Conservation (phyloP, 345 rosid genomes). For the Mallotus nudiflorus region DNA sequence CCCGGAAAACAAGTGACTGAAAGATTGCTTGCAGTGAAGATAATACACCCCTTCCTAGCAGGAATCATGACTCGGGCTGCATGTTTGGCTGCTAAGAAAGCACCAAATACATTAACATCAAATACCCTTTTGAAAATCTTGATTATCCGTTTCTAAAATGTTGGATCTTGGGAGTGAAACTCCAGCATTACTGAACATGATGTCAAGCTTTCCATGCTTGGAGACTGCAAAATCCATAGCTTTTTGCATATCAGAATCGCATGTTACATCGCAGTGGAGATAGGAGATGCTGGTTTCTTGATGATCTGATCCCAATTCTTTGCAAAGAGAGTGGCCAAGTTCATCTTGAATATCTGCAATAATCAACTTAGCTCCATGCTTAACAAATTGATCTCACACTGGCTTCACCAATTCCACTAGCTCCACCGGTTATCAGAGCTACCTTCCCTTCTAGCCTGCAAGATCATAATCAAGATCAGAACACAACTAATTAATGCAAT, state of each 20-base stretch:
- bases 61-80: constrained; percentile 34
- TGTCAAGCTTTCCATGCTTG: constrained; percentile 36
- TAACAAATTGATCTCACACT: constrained; percentile 18
- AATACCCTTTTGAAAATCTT: constrained; percentile 17
- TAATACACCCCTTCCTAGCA: constrained; percentile 18
- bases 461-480: background rate
- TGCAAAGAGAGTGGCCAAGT: constrained; percentile 22
- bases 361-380: constrained; percentile 33
- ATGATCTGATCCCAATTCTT: constrained; percentile 14
- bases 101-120: constrained; percentile 23
- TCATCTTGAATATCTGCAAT: constrained; percentile 32
- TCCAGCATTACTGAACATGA: constrained; percentile 36
- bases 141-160: background rate
- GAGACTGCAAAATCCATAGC: constrained; percentile 27
- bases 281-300: constrained; percentile 9
- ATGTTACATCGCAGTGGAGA: constrained; percentile 32
- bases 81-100: constrained; percentile 28
- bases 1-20: background rate
- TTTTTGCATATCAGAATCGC: constrained; percentile 24
- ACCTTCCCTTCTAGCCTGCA: constrained; percentile 36
- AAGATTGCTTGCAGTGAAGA: constrained; percentile 20
- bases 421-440: constrained; percentile 33
- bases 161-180: background rate
- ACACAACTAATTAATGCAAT: too few species aligned
- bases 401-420: constrained; percentile 28